Evolutionary conservation across 306 rosid species (phyloP).

Genomic region (Sindora glabra): DNA sequence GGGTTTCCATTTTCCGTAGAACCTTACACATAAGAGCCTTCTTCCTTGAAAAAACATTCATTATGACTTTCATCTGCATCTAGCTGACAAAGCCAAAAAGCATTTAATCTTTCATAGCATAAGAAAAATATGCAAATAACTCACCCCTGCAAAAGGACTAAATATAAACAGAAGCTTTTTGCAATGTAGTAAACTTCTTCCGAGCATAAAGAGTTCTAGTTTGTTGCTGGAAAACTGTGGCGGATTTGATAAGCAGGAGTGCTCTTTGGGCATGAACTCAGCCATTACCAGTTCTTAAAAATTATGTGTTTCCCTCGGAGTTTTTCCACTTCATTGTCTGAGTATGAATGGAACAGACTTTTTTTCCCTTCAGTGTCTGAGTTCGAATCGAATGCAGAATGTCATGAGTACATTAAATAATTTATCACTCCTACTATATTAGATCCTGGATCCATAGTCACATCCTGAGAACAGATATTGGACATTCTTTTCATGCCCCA

Average conservation of each 20-base stretch:
- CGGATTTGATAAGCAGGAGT: slow-evolving; percentile 38
- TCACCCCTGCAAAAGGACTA: slow-evolving; percentile 79
- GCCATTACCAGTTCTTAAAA: slow-evolving; percentile 89
- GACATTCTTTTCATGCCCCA: neutral
- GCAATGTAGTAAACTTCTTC: slow-evolving; percentile 30
- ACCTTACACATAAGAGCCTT: neutral
- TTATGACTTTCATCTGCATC: neutral
- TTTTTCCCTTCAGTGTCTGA: too few species aligned
- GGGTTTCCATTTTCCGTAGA: neutral
- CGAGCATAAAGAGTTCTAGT: slow-evolving; percentile 29
- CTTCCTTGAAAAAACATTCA: neutral
- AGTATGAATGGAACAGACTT: too few species aligned
- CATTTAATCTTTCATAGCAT: neutral
- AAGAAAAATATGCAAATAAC: slow-evolving; percentile 16
- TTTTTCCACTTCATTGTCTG: too few species aligned
- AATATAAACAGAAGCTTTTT: slow-evolving; percentile 38
- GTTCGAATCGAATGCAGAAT: too few species aligned
- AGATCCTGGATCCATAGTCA: slow-evolving; percentile 5
- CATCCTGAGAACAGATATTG: neutral
- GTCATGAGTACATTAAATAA: too few species aligned
- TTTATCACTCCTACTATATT: neutral
- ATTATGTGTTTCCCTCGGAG: slow-evolving; percentile 67
- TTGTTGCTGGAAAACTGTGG: slow-evolving; percentile 52
- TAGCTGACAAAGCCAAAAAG: neutral
- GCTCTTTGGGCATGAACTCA: slow-evolving; percentile 64